Evolutionary conservation across 2,329 filamentous ascomycete genomes (phyloP).

Genomic region (Aspergillus sp.): DNA sequence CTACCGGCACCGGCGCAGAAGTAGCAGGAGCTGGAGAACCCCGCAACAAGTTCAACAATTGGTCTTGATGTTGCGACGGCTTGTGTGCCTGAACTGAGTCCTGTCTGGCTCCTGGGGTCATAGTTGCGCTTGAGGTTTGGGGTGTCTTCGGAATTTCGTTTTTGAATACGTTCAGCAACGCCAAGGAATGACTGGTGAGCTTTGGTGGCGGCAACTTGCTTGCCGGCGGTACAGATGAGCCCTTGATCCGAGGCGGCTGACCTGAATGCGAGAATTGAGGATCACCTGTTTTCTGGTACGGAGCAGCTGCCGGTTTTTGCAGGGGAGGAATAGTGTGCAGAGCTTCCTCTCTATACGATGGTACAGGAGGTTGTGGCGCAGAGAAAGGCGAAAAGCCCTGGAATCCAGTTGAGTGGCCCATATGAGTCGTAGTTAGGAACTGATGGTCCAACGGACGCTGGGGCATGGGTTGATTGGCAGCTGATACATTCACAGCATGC

Average conservation of each 20-base stretch:
- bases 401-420: slow-evolving; percentile 13
- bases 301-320: slow-evolving; percentile 27
- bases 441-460: slow-evolving; percentile 7
- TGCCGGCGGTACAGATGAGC: slow-evolving; percentile 48
- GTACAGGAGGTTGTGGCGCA: slow-evolving; percentile 15
- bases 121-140: slow-evolving; percentile 13
- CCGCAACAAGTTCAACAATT: slow-evolving; percentile 29
- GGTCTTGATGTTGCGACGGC: slow-evolving; percentile 32
- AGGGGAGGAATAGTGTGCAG: slow-evolving; percentile 7
- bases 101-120: slow-evolving; percentile 11
- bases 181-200: slow-evolving; percentile 51
- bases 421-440: slow-evolving; percentile 9
- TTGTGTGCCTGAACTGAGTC: slow-evolving; percentile 12
- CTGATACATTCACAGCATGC: slow-evolving; percentile 3
- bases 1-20: slow-evolving; percentile 32
- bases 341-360: slow-evolving; percentile 14
- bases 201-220: slow-evolving; percentile 53
- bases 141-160: slow-evolving; percentile 22
- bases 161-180: slow-evolving; percentile 55
- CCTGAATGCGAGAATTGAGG: slow-evolving; percentile 37
- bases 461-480: slow-evolving; percentile 4
- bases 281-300: slow-evolving; percentile 43
- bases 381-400: slow-evolving; percentile 17
- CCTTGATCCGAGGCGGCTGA: slow-evolving; percentile 28
- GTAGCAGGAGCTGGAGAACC: slow-evolving; percentile 13